A percentile compares a stretch with the other conserved stretches of the same genome.
Conservation (phyloP, 768 basidiomycete species). For the Daedalea quercina region DNA sequence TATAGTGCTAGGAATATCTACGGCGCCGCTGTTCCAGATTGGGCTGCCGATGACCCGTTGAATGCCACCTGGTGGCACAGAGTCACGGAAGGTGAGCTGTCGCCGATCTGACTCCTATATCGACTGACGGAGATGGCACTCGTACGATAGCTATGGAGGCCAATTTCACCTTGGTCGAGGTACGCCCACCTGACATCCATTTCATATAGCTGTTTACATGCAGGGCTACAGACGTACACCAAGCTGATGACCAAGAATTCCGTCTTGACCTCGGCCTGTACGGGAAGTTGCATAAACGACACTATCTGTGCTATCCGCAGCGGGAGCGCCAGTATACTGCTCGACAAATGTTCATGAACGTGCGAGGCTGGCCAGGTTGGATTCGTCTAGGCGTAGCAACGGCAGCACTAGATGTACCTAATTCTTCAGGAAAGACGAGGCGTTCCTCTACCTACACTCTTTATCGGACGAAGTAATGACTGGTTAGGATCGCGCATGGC, state of each 20-base stretch:
- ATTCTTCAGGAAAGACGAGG: no score
- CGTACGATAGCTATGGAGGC: slow-evolving; percentile 42
- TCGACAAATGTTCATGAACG: slow-evolving; percentile 43
- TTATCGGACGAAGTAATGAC: no score
- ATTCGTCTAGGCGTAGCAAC: no score
- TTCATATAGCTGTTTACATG: background rate
- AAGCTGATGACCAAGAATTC: slow-evolving; percentile 65
- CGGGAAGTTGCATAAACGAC: slow-evolving; percentile 48
- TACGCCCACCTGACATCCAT: slow-evolving; percentile 19
- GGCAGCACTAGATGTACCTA: no score
- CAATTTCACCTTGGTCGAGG: slow-evolving; percentile 48
- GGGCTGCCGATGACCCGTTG: slow-evolving; percentile 56
- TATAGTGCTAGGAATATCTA: slow-evolving; percentile 66
- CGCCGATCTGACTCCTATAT: background rate
- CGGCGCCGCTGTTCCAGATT: slow-evolving; percentile 45
- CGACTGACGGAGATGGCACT: background rate
- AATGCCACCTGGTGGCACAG: slow-evolving; percentile 81
- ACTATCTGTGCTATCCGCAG: slow-evolving; percentile 73
- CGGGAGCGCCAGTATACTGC: slow-evolving; percentile 59
- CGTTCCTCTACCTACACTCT: no score
- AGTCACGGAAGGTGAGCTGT: slow-evolving; percentile 59
- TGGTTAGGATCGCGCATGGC: no score
- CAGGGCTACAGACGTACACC: slow-evolving; percentile 45
- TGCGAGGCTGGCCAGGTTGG: no score
- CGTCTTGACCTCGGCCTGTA: slow-evolving; percentile 45